phyloP scores from a whole-genome alignment of 192 early-diverging fungal genomes.

The Coemansia sp. region DNA sequence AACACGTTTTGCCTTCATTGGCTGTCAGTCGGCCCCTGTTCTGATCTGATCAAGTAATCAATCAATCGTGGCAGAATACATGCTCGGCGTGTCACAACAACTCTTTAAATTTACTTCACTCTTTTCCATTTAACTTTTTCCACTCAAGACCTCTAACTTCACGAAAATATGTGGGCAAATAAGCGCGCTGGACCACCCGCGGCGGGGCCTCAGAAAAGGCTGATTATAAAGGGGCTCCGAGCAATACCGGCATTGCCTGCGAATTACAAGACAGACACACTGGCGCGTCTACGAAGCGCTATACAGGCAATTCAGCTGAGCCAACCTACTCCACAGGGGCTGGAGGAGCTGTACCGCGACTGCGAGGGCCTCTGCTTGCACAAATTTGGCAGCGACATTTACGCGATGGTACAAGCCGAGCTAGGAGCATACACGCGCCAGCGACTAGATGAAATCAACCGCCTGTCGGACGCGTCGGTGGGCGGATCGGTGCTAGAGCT shows the following conservation, averaged over 20 bases:
- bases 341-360: slow-evolving; percentile 85
- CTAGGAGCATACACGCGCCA: slow-evolving; percentile 59
- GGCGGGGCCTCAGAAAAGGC: slow-evolving; percentile 42
- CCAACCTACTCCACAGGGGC: slow-evolving; percentile 64
- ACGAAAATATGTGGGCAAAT: slow-evolving; percentile 41
- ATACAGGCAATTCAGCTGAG: slow-evolving; percentile 74
- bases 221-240: slow-evolving; percentile 41
- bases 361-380: slow-evolving; percentile 83
- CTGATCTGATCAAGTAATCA: neutral
- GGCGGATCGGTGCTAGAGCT: slow-evolving; percentile 24
- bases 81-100: neutral
- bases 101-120: neutral
- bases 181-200: slow-evolving; percentile 37
- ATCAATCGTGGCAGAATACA: neutral
- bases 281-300: slow-evolving; percentile 66
- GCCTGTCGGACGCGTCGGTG: slow-evolving; percentile 14
- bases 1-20: too few species aligned
- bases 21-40: too few species aligned
- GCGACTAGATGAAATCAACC: slow-evolving; percentile 49
- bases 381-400: slow-evolving; percentile 67
- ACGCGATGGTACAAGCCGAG: slow-evolving; percentile 62
- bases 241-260: slow-evolving; percentile 59
- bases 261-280: slow-evolving; percentile 68
- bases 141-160: neutral
- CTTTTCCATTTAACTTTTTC: neutral